Conservation (phyloP, 768 basidiomycete genomes). For the Cyclocybe aegerita region DNA sequence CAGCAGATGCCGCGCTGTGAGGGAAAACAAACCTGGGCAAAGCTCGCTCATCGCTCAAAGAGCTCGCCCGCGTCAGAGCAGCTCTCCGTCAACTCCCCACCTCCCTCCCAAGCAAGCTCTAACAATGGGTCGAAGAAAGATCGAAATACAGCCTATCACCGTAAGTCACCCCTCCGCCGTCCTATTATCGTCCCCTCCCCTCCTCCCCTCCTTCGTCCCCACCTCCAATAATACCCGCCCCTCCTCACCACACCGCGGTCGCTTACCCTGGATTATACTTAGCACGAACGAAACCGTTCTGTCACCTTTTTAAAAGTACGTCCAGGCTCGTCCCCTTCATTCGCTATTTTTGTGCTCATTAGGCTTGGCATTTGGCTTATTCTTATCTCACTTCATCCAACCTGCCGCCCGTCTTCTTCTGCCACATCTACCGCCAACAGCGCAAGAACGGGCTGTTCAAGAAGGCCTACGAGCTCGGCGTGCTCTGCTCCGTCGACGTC, state of each 20-base stretch:
- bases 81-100: conserved; percentile 17
- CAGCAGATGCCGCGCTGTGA: conserved; percentile 15
- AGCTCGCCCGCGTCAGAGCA: conserved; percentile 13
- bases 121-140: conserved; percentile 74
- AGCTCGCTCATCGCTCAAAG: conserved; percentile 22
- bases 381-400: conserved; percentile 19
- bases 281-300: conserved; percentile 91
- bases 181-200: conserved; percentile 14
- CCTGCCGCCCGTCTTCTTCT: conserved; percentile 3
- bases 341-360: conserved; percentile 61
- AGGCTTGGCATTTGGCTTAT: conserved; percentile 43
- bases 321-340: conserved; percentile 30
- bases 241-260: conserved; percentile 20
- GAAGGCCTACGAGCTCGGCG: conserved; percentile 89
- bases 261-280: conserved; percentile 51
- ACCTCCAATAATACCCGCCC: conserved; percentile 28
- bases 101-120: conserved; percentile 14
- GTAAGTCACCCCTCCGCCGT: conserved; percentile 41
- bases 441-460: conserved; percentile 91
- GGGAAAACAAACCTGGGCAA: conserved; percentile 24
- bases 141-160: conserved; percentile 79
- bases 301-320: conserved; percentile 88
- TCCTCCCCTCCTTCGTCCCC: conserved; percentile 19
- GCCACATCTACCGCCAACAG: conserved; percentile 35
- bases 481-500: conserved; percentile 85